Base-by-base conservation (phyloP, 495 filamentous ascomycete genomes). In the Schizothecium vesticola region DNA sequence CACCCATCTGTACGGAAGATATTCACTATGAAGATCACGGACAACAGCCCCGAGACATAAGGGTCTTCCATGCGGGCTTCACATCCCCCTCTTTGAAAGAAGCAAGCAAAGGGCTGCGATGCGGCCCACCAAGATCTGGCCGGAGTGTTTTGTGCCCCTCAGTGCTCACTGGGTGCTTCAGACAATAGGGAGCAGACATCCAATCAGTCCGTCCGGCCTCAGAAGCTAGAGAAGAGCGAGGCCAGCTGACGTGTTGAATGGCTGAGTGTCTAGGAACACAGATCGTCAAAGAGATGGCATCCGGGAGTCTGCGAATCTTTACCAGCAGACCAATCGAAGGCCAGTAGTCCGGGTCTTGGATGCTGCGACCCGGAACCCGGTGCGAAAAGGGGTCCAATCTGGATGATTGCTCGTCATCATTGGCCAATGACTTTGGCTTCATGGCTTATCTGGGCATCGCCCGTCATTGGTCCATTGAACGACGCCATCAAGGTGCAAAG, bases 331-430 rank as follows among this genome's bases (percentile, higher is more conserved):
- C 36, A 43, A 43, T 43, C 36, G 36, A 43, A 13, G 16, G 36
- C 36, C 36, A 43, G 0, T 29, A 9, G 28, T 36, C 31, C 31
- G 31, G 31, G 31, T 36, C 31, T 36, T 36, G 31, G 31, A 36
- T 36, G 11, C 31, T 36, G 31, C 31, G 31, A 36, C 31, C 31
- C 31, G 31, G 31, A 36, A 36, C 31, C 31, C 31, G 31, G 31
- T 36, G 29, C n/a, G 61, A 55, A 63, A 63, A 63, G 61, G 61
- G 61, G 61, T 56, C 33, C 31, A 56, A 55, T 22, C 36, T 43
- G 36, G 31, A 33, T 33, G 16, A n/a, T 43, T 24, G 16, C 61
- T 22, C 61, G 61, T 63, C 61, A 23, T 13, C 26, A 64, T 64
- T 64, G 29, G 62, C 11, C 62, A 23, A 64, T 55, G 29, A 24